A percentile compares a stretch with the other conserved stretches of the same genome.
Conservation (phyloP, 257 asterid genomes). For the Salvia hispanica region DNA sequence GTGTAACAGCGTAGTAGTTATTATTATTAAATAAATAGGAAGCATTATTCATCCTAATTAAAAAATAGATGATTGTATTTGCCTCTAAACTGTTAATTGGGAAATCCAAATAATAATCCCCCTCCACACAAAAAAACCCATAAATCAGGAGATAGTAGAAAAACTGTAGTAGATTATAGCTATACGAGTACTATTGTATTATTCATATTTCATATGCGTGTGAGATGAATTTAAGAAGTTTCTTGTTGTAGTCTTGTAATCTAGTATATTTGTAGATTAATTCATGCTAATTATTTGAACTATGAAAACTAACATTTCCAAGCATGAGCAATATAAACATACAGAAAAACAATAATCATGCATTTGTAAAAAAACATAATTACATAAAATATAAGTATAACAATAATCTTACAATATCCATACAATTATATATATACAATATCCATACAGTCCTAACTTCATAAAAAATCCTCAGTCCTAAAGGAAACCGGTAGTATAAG, state of each 20-base stretch:
- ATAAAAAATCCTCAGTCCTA: too few species aligned
- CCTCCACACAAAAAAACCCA: too few species aligned
- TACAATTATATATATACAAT: not conserved
- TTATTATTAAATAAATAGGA: too few species aligned
- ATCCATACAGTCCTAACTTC: not conserved
- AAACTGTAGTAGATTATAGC: too few species aligned
- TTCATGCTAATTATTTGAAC: not conserved
- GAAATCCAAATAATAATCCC: too few species aligned
- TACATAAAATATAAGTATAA: not conserved
- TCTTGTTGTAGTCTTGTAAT: not conserved
- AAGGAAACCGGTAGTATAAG: not conserved
- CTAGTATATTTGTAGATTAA: not conserved
- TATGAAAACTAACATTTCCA: not conserved
- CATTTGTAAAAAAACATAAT: not conserved
- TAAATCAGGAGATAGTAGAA: too few species aligned
- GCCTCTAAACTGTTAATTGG: too few species aligned
- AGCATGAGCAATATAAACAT: not conserved
- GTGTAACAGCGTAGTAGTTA: too few species aligned
- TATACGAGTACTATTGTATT: too few species aligned
- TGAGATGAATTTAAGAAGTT: not conserved
- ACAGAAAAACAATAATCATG: not conserved
- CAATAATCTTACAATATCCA: not conserved
- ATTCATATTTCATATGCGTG: not conserved
- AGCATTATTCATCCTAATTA: too few species aligned
- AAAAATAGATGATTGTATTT: too few species aligned